These are phyloP conservation scores for Yamadazyma buinensis DNA, from an alignment of 1,139 yeast species.

Conservation along the genomic window DNA sequence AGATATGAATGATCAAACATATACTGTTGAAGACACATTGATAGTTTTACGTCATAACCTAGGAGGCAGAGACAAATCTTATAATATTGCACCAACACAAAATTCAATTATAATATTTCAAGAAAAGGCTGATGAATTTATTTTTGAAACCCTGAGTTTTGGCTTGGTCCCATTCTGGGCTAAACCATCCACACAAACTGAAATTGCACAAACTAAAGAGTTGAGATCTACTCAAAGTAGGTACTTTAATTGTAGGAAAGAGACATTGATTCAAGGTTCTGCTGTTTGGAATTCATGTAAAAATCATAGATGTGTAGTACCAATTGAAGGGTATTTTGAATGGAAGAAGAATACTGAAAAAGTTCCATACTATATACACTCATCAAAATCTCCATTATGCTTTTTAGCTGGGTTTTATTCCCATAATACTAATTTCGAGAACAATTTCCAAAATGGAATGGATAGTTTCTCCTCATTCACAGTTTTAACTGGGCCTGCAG, in stretches of 20 bases:
- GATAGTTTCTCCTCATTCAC: conserved; percentile 53
- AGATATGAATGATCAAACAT: not conserved
- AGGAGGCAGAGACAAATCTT: conserved; percentile 21
- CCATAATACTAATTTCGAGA: conserved; percentile 35
- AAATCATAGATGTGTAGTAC: conserved; percentile 60
- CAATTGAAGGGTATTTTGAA: conserved; percentile 82
- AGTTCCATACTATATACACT: conserved; percentile 62
- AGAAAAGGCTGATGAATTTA: conserved; percentile 14
- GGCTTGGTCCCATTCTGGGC: conserved; percentile 44
- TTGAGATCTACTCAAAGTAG: conserved; percentile 26
- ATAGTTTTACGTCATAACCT: conserved; percentile 14
- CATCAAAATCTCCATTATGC: conserved; percentile 48
- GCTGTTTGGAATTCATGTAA: conserved; percentile 50
- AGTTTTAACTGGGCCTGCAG: conserved; percentile 70
- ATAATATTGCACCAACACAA: conserved; percentile 42
- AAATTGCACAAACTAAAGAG: conserved; percentile 24
- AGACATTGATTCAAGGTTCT: conserved; percentile 42
- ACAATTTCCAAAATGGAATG: conserved; percentile 20
- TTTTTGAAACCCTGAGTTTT: conserved; percentile 38
- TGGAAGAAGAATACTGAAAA: conserved; percentile 54
- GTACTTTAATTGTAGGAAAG: conserved; percentile 63
- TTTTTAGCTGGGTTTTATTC: conserved; percentile 72
- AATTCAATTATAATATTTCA: conserved; percentile 31
- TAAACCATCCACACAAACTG: conserved; percentile 19
- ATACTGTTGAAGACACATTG: not conserved